Evolutionary conservation across 495 filamentous ascomycete species (phyloP).

Genomic region (Venustampulla echinocandica): DNA sequence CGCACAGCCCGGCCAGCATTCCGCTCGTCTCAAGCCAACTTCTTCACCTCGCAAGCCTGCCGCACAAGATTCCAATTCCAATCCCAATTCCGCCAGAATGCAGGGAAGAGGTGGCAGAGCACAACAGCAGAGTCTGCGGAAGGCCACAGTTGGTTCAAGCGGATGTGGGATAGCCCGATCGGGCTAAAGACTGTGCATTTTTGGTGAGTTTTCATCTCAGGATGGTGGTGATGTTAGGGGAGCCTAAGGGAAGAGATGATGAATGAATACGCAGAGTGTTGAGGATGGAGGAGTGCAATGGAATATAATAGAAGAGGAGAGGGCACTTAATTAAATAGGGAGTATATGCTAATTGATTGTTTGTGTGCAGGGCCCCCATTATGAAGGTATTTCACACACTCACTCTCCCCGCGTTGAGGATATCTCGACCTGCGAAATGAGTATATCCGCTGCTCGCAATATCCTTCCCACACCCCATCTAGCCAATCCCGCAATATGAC

Average conservation of each 20-base stretch:
- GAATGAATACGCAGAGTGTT: background rate
- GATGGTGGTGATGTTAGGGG: background rate
- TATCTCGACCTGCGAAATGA: slow-evolving; percentile 1
- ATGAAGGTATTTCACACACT: slow-evolving; percentile 66
- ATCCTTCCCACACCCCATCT: background rate
- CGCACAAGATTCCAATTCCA: slow-evolving; percentile 5
- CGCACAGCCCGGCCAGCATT: slow-evolving; percentile 24
- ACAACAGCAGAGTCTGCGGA: slow-evolving; percentile 41
- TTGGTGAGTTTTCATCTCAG: slow-evolving; percentile 50
- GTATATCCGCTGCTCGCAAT: background rate
- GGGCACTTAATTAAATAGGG: background rate
- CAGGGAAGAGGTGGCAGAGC: slow-evolving; percentile 50
- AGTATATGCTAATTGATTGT: background rate
- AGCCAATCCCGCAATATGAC: too few species aligned
- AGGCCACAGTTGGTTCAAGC: slow-evolving; percentile 51
- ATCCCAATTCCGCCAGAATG: slow-evolving; percentile 28
- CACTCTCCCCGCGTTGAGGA: background rate
- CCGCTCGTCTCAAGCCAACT: slow-evolving; percentile 12
- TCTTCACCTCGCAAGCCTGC: slow-evolving; percentile 17
- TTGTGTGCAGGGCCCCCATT: slow-evolving; percentile 68
- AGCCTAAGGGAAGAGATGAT: background rate
- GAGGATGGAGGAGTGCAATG: background rate
- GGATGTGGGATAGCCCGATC: slow-evolving; percentile 77
- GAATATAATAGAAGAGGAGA: background rate
- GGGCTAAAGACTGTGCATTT: slow-evolving; percentile 97